These are phyloP conservation scores for Hibiscus syriacus DNA, from an alignment of 345 rosid species.

Conservation along the genomic window DNA sequence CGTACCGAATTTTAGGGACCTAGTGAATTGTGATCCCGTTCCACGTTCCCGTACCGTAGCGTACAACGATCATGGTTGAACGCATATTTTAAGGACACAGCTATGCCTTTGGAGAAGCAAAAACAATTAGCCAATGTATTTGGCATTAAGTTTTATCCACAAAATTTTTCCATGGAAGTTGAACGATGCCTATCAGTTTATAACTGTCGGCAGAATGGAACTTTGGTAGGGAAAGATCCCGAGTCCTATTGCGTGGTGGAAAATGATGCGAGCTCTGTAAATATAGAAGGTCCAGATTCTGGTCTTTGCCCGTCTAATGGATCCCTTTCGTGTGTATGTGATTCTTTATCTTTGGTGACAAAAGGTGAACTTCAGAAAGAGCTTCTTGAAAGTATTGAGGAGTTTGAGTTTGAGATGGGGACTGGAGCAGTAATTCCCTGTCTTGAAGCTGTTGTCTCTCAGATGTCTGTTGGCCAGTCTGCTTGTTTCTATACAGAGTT, in stretches of 20 bases:
- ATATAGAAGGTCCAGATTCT: conserved; percentile 54
- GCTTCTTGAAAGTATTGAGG: conserved; percentile 74
- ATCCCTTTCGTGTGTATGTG: conserved; percentile 46
- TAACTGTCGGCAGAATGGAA: conserved; percentile 12
- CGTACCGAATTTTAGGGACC: too few relatives aligned
- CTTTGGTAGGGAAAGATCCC: conserved; percentile 20
- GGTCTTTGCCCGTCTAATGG: conserved; percentile 53
- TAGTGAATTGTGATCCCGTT: too few relatives aligned
- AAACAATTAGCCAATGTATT: conserved; percentile 28
- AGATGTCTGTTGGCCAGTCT: conserved; percentile 83
- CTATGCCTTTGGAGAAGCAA: conserved; percentile 35
- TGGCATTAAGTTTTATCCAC: conserved; percentile 30
- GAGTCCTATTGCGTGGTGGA: conserved; percentile 19
- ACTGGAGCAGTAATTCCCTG: conserved; percentile 54
- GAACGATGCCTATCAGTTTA: conserved; percentile 22
- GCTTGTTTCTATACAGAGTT: conserved; percentile 39
- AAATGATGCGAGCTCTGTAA: conserved; percentile 24
- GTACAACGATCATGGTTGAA: conserved; percentile 68
- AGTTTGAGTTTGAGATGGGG: conserved; percentile 89
- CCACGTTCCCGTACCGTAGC: too few relatives aligned
- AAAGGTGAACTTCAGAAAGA: conserved; percentile 39
- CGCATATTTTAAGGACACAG: conserved; percentile 42
- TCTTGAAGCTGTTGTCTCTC: conserved; percentile 57
- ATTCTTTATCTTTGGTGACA: conserved; percentile 50
- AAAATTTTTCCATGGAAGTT: conserved; percentile 37